These are phyloP conservation scores for Colletotrichum noveboracense DNA, from an alignment of 2,329 filamentous ascomycete genomes.

Conservation along the genomic window DNA sequence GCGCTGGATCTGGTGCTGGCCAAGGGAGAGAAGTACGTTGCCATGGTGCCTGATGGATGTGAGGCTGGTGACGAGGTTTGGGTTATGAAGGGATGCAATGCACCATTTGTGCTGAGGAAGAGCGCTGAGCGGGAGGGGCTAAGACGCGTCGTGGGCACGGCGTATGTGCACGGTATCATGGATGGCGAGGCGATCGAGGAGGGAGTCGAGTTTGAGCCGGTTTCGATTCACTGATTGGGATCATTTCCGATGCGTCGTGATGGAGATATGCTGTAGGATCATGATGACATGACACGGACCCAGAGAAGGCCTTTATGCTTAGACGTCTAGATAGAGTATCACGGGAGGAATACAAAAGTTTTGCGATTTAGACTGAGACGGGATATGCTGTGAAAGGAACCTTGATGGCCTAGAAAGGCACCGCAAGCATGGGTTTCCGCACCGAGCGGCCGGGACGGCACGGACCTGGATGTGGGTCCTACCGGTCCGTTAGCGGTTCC, in stretches of 20 bases:
- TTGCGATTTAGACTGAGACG: background rate
- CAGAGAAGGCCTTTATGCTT: background rate
- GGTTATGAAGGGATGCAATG: slow-evolving; percentile 18
- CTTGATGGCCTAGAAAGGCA: background rate
- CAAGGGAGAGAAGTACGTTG: background rate
- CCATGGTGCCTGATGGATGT: slow-evolving; percentile 15
- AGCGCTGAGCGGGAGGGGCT: slow-evolving; percentile 5
- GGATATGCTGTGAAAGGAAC: background rate
- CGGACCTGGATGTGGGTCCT: background rate
- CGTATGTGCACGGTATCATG: slow-evolving; percentile 21
- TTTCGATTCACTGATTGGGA: slow-evolving; percentile 11
- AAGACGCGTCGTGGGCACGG: slow-evolving; percentile 8
- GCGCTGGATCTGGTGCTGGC: slow-evolving; percentile 18
- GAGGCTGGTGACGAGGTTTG: slow-evolving; percentile 15
- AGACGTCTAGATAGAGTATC: background rate
- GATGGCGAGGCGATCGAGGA: background rate
- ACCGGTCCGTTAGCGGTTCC: background rate
- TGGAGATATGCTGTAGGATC: background rate
- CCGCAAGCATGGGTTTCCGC: background rate
- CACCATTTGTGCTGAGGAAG: slow-evolving; percentile 19
- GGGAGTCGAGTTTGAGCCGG: background rate
- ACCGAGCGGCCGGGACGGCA: background rate
- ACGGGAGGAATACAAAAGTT: background rate
- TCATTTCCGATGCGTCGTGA: too few species aligned
- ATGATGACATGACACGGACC: background rate